Base-by-base conservation (phyloP, 2,329 filamentous ascomycete species). In the Daldinia eschscholtzii region DNA sequence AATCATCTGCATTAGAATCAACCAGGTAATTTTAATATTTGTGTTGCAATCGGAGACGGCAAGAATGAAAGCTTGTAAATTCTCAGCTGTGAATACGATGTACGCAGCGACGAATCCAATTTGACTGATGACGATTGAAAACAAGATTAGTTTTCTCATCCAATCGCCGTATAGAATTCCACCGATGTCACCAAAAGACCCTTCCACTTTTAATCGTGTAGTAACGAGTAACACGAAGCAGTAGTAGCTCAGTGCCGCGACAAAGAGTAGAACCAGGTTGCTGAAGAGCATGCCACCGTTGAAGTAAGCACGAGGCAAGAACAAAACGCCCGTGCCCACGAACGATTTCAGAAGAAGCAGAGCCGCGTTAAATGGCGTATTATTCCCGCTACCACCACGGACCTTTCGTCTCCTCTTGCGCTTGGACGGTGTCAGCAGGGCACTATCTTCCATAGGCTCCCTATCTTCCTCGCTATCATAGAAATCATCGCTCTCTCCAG, bases 241-340 rank as follows among this genome's bases (percentile, higher is more conserved):
- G 83, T 98, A 97, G 82, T 97, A 99, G 79, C 94, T 98, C 66
- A 99, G 84, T 1, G 88, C 84, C 6, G 96, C 94, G 15, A 99
- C 93, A 42, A 86, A 87, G 23, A 99, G 84, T n/a, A 99, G 87
- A 15, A 99, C 92, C 58, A 97, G 72, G 77, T 97, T 97, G 76
- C 94, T 97, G 81, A 99, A 99, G 15, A 97, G 83, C 94, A 99
- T 98, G 65, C 96, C 96, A 61, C 96, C 96, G 76, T 97, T 99
- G 71, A 98, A 87, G 78, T 96, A 99, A 4, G 96, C 95, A 55
- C 94, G 90, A 0, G 95, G 95, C 37, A 98, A 83, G 83, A 98
- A 98, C 15, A 98, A 85, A 7, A 98, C 95, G 63, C 95, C 95
- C 0, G 96, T 99, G 20, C 97, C 96, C 55, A 99, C 96, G 78